Percentiles rank a stretch among this genome's conserved stretches.
Conservation (phyloP, 2,329 filamentous ascomycete species). For the Pseudocercospora cruenta region DNA sequence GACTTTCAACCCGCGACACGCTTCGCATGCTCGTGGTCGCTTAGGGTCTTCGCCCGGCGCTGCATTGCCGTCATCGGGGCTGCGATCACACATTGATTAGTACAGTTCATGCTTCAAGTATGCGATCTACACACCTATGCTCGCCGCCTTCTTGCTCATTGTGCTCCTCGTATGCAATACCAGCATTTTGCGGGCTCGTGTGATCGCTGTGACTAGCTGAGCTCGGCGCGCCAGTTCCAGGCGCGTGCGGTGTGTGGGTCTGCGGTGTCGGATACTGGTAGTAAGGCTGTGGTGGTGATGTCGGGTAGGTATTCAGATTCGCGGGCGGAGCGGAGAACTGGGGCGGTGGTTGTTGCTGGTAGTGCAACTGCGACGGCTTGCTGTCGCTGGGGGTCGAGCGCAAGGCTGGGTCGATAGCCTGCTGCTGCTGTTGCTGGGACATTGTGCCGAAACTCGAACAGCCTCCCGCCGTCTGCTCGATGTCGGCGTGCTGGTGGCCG, state of each 20-base stretch:
- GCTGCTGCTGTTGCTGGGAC: slow-evolving; percentile 6
- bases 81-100: neutral
- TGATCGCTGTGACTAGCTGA: slow-evolving; percentile 31
- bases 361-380: neutral
- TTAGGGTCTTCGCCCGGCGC: slow-evolving; percentile 44
- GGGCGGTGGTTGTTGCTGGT: slow-evolving; percentile 4
- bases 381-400: neutral
- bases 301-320: slow-evolving; percentile 1
- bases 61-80: slow-evolving; percentile 20
- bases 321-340: slow-evolving; percentile 6
- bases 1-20: slow-evolving; percentile 60
- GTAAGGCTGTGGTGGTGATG: slow-evolving; percentile 24
- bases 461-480: neutral
- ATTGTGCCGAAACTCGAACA: slow-evolving; percentile 1
- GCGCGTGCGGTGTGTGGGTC: slow-evolving; percentile 21
- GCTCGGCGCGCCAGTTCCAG: slow-evolving; percentile 20
- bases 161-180: slow-evolving; percentile 14
- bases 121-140: slow-evolving; percentile 12
- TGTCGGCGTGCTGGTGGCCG: slow-evolving; percentile 5
- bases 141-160: slow-evolving; percentile 22
- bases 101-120: neutral
- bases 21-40: slow-evolving; percentile 52
- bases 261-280: slow-evolving; percentile 29
- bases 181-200: slow-evolving; percentile 24
- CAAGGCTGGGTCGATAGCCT: slow-evolving; percentile 9